Conservation (phyloP, 768 basidiomycete genomes). For the Naganishia antarctica region DNA sequence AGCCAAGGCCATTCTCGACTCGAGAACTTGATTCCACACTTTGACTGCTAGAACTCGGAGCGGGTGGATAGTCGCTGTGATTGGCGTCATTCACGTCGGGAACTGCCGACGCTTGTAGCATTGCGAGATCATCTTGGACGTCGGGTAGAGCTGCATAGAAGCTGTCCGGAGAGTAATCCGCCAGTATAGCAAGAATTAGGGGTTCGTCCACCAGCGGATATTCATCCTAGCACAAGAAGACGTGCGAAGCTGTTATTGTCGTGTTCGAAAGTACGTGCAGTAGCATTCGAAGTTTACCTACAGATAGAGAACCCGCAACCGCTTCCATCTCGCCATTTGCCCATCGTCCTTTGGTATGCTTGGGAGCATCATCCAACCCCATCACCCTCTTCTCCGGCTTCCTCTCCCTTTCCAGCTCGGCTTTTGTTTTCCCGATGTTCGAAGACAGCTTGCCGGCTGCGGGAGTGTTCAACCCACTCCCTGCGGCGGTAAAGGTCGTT, state of each 20-base stretch:
- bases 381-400: constrained; percentile 18
- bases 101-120: constrained; percentile 25
- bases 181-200: constrained; percentile 25
- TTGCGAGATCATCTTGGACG: constrained; percentile 22
- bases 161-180: constrained; percentile 22
- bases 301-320: constrained; percentile 6
- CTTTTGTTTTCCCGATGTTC: constrained; percentile 15
- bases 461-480: constrained; percentile 20
- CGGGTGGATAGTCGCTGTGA: not conserved
- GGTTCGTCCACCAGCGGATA: constrained; percentile 27
- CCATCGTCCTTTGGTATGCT: constrained; percentile 15
- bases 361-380: constrained; percentile 16
- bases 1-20: not conserved
- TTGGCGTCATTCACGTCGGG: constrained; percentile 11
- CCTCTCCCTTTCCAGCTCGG: constrained; percentile 3
- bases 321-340: constrained; percentile 13
- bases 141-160: constrained; percentile 18
- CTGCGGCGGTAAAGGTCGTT: constrained; percentile 20
- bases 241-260: too few species aligned
- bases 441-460: constrained; percentile 6
- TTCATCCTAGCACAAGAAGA: constrained; percentile 24
- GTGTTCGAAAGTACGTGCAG: too few species aligned
- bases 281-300: not conserved
- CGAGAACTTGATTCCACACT: not conserved
- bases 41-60: not conserved